These are phyloP conservation scores for Fusarium beomiforme DNA, from an alignment of 2,329 filamentous ascomycete genomes.

Conservation along the genomic window DNA sequence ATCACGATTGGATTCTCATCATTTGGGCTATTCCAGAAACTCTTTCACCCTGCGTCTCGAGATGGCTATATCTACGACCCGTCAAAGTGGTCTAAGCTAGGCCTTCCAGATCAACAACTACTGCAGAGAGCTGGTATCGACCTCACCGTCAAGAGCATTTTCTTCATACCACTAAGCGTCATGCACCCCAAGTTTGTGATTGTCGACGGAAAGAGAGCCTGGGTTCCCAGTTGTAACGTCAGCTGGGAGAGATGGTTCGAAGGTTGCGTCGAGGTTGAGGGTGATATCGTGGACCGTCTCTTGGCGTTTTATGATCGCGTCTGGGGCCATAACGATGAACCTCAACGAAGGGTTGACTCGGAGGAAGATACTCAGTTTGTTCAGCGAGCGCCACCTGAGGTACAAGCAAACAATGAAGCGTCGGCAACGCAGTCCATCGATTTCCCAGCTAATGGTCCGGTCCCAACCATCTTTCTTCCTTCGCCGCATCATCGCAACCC, in stretches of 20 bases:
- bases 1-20: constrained; percentile 83
- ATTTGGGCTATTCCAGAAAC: constrained; percentile 75
- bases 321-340: constrained; percentile 62
- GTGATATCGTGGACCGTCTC: constrained; percentile 69
- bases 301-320: constrained; percentile 73
- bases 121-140: constrained; percentile 70
- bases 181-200: constrained; percentile 89
- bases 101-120: constrained; percentile 65
- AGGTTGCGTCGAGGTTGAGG: constrained; percentile 74
- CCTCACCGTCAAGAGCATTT: constrained; percentile 78
- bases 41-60: constrained; percentile 74
- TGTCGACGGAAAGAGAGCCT: constrained; percentile 72
- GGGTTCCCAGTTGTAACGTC: constrained; percentile 83
- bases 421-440: constrained; percentile 47
- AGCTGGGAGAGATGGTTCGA: constrained; percentile 92
- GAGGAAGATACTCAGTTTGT: neutral
- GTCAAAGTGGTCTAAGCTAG: constrained; percentile 69
- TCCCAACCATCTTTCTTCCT: constrained; percentile 73
- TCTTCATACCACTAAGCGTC: constrained; percentile 83
- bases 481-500: constrained; percentile 78
- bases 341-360: neutral
- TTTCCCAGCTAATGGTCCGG: constrained; percentile 37
- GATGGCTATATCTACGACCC: constrained; percentile 70
- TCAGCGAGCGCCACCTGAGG: neutral
- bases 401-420: neutral